Evolutionary conservation across 495 filamentous ascomycete genomes (phyloP).

Genomic region (Penicillium arizonense): DNA sequence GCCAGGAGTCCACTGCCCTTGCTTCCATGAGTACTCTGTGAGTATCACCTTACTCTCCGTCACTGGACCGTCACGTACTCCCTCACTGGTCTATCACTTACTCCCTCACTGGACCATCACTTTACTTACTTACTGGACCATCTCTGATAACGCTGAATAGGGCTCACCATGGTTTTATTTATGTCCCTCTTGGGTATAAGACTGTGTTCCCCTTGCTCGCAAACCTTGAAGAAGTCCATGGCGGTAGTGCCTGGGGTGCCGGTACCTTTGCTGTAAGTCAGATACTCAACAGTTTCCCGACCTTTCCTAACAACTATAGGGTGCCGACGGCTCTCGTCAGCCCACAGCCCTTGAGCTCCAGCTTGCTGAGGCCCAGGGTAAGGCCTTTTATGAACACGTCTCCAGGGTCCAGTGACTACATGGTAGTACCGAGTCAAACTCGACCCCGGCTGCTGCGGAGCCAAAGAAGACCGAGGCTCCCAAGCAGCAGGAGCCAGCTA

Average conservation of each 20-base stretch:
- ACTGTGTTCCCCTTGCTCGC: slow-evolving; percentile 66
- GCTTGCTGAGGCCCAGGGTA: slow-evolving; percentile 78
- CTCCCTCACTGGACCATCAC: too few relatives aligned
- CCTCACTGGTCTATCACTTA: too few relatives aligned
- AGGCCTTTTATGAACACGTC: slow-evolving; percentile 79
- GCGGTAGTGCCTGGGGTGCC: slow-evolving; percentile 90
- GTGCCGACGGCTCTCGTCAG: slow-evolving; percentile 74
- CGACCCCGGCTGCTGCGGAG: slow-evolving; percentile 25
- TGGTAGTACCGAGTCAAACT: slow-evolving; percentile 48
- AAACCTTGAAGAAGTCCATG: slow-evolving; percentile 73
- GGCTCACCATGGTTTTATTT: slow-evolving; percentile 92
- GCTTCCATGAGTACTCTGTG: slow-evolving; percentile 78
- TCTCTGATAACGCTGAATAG: too few relatives aligned
- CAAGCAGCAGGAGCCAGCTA: slow-evolving; percentile 25
- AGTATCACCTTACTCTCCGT: too few relatives aligned
- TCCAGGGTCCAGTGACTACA: slow-evolving; percentile 84
- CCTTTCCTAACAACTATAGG: too few relatives aligned
- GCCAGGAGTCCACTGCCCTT: slow-evolving; percentile 87
- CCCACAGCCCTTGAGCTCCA: slow-evolving; percentile 71
- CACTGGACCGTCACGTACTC: too few relatives aligned
- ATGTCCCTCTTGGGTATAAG: slow-evolving; percentile 91
- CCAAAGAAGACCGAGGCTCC: slow-evolving; percentile 19
- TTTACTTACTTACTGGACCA: too few relatives aligned
- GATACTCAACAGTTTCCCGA: too few relatives aligned
- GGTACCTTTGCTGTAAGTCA: slow-evolving; percentile 84